Conservation (phyloP, 768 basidiomycete genomes). For the Suillus cothurnatus region DNA sequence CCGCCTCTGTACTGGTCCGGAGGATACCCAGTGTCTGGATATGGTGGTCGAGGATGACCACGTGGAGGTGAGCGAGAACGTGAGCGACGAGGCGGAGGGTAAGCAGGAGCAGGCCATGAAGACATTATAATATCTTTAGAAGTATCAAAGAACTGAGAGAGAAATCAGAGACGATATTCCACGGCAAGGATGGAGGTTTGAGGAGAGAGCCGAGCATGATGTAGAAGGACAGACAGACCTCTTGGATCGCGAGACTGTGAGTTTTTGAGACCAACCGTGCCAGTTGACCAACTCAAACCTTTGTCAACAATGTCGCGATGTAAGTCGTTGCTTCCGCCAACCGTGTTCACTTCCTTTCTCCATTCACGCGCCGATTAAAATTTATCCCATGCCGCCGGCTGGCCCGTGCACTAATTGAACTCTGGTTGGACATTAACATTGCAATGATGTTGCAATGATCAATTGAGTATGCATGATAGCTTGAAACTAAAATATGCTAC, state of each 20-base stretch:
- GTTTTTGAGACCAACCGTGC: conserved; percentile 34
- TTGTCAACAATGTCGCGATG: conserved; percentile 60
- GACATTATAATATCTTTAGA: conserved; percentile 60
- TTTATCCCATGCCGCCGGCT: conserved; percentile 12
- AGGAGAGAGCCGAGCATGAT: conserved; percentile 81
- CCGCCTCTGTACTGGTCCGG: conserved; percentile 62
- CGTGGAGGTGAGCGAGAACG: conserved; percentile 78
- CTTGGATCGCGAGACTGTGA: conserved; percentile 58
- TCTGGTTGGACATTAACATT: conserved; percentile 5
- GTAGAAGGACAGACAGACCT: conserved; percentile 92
- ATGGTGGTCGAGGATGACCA: conserved; percentile 55
- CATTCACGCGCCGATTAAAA: conserved; percentile 27
- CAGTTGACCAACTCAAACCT: conserved; percentile 38
- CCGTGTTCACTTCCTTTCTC: conserved; percentile 19
- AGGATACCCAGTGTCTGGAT: conserved; percentile 57
- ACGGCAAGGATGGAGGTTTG: conserved; percentile 58
- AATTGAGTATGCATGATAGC: neutral
- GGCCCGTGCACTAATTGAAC: conserved; percentile 16
- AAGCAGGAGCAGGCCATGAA: conserved; percentile 69
- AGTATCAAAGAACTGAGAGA: conserved; percentile 42
- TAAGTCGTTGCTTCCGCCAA: conserved; percentile 29
- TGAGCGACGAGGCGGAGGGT: conserved; percentile 75
- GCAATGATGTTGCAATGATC: neutral
- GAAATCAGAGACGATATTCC: conserved; percentile 48
- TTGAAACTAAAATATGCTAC: conserved; percentile 50